A percentile compares a stretch with the other conserved stretches of the same genome.
These are phyloP conservation scores for Berberis thunbergii DNA, from an alignment of 164 flowering plant genomes.

Conservation along the genomic window DNA sequence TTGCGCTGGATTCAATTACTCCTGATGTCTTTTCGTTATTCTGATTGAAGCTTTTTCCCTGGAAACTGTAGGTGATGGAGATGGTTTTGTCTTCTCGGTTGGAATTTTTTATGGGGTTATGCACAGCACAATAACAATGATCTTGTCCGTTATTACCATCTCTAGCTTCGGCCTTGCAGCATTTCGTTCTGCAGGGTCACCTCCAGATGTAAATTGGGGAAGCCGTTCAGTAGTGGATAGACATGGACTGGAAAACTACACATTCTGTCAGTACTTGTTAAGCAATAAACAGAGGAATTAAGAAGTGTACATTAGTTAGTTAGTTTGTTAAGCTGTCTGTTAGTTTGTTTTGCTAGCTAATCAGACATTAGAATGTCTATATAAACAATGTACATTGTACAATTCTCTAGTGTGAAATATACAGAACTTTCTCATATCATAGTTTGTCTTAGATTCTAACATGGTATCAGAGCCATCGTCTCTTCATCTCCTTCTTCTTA, in stretches of 20 bases:
- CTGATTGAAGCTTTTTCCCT: background rate
- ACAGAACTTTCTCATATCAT: no score
- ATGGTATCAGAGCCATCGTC: no score
- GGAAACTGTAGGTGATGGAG: slow-evolving; percentile 71
- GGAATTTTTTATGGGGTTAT: slow-evolving; percentile 43
- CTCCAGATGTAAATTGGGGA: slow-evolving; percentile 64
- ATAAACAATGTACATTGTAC: no score
- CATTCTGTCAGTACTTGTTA: slow-evolving; percentile 64
- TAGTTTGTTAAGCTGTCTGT: no score
- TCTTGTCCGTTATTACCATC: slow-evolving; percentile 53
- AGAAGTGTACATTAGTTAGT: no score
- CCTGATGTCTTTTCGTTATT: background rate
- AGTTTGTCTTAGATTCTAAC: no score
- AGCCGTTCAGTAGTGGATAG: slow-evolving; percentile 68
- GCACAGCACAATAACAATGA: slow-evolving; percentile 34
- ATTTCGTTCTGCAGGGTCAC: slow-evolving; percentile 60
- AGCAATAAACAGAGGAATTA: no score
- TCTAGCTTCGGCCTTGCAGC: slow-evolving; percentile 61
- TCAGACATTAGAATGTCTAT: no score
- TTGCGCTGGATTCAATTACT: background rate
- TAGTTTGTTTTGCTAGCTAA: no score
- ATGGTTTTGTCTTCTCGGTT: slow-evolving; percentile 64
- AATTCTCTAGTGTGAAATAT: no score
- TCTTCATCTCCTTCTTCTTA: no score
- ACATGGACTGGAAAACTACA: slow-evolving; percentile 66